These are phyloP conservation scores for Xylaria sp. DNA, from an alignment of 2,329 filamentous ascomycete species.

Conservation along the genomic window DNA sequence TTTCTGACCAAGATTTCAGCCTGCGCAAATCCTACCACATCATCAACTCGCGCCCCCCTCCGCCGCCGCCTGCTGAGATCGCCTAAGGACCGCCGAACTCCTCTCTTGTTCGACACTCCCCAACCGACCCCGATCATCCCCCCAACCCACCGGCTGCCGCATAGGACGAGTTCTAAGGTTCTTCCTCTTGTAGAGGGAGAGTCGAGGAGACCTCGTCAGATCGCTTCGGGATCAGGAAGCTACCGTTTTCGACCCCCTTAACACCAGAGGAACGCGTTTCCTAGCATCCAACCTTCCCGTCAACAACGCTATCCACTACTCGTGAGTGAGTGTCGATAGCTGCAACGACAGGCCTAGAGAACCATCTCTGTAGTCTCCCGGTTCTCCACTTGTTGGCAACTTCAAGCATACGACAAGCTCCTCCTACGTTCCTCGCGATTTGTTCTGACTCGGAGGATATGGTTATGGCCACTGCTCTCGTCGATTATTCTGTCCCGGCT, in stretches of 20 bases:
- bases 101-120: slow-evolving; percentile 62
- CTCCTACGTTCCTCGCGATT: slow-evolving; percentile 34
- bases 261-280: slow-evolving; percentile 59
- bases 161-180: slow-evolving; percentile 98
- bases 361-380: slow-evolving; percentile 38
- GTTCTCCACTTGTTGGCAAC: slow-evolving; percentile 34
- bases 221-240: slow-evolving; percentile 88
- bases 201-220: slow-evolving; percentile 98
- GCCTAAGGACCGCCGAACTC: slow-evolving; percentile 61
- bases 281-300: slow-evolving; percentile 39
- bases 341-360: slow-evolving; percentile 26
- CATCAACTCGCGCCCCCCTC: slow-evolving; percentile 73
- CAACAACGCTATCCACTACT: slow-evolving; percentile 38
- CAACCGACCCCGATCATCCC: slow-evolving; percentile 65
- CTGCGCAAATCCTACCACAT: slow-evolving; percentile 72
- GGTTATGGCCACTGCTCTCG: slow-evolving; percentile 72
- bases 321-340: slow-evolving; percentile 20
- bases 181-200: slow-evolving; percentile 99
- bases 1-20: slow-evolving; percentile 77
- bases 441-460: slow-evolving; percentile 61
- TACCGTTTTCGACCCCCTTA: slow-evolving; percentile 98
- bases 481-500: slow-evolving; percentile 65
- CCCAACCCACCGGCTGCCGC: slow-evolving; percentile 90
- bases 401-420: slow-evolving; percentile 39
- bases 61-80: slow-evolving; percentile 61